Conservation (phyloP, 2,329 filamentous ascomycete genomes). For the Ceratocystis colombiana region DNA sequence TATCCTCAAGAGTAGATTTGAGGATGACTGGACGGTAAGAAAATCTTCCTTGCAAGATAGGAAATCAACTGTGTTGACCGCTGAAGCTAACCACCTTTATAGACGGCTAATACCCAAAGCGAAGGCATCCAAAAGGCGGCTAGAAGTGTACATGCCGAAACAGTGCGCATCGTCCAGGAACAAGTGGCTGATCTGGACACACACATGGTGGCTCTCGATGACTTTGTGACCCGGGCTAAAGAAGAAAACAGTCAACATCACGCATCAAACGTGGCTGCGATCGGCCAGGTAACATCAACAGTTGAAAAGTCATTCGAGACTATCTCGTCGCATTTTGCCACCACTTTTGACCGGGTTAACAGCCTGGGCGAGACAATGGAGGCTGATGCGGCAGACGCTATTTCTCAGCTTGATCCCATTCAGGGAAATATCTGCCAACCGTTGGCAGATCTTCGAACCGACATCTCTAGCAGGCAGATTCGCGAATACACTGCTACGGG, state of each 20-base stretch:
- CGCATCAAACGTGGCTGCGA: conserved; percentile 53
- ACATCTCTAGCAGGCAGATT: conserved; percentile 54
- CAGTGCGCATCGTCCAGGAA: conserved; percentile 76
- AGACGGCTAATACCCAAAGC: conserved; percentile 68
- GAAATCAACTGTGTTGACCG: not conserved
- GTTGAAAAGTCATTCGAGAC: conserved; percentile 62
- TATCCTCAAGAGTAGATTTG: conserved; percentile 66
- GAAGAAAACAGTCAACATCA: conserved; percentile 72
- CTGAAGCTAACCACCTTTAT: conserved; percentile 28
- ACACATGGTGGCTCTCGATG: conserved; percentile 85
- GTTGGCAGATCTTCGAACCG: conserved; percentile 58
- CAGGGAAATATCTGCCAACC: conserved; percentile 53
- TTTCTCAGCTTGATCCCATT: conserved; percentile 53
- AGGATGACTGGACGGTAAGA: conserved; percentile 73
- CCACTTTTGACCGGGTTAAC: conserved; percentile 57
- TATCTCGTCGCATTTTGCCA: conserved; percentile 59
- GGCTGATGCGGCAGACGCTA: conserved; percentile 47
- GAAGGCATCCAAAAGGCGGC: conserved; percentile 74
- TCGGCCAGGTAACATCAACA: conserved; percentile 55
- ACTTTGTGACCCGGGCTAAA: conserved; percentile 75
- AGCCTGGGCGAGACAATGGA: conserved; percentile 59
- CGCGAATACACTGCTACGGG: conserved; percentile 79
- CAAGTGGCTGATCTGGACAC: conserved; percentile 77
- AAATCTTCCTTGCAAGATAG: not conserved
- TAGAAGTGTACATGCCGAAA: conserved; percentile 80